Evolutionary conservation across 1,284 basidiomycete species (phyloP).

Genomic region (Leccinum fuscescens): DNA sequence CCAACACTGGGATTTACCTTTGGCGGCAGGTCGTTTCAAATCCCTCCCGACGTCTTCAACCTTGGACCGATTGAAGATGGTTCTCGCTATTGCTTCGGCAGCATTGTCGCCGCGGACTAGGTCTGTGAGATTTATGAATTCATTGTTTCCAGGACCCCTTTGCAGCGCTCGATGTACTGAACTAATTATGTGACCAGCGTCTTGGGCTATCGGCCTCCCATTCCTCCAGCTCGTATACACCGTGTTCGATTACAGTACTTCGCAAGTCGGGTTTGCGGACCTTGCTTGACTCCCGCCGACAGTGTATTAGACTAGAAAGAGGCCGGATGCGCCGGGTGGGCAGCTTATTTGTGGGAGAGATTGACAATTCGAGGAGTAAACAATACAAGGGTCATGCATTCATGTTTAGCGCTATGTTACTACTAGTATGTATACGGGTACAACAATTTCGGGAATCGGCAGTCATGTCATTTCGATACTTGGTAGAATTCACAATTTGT

Average conservation of each 20-base stretch:
- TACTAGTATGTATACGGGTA: no score
- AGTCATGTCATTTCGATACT: no score
- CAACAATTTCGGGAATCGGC: no score
- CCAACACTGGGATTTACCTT: not conserved
- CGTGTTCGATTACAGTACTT: not conserved
- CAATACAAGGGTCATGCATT: no score
- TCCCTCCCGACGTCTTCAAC: not conserved
- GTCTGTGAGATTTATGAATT: not conserved
- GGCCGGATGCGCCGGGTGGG: not conserved
- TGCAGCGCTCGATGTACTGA: not conserved
- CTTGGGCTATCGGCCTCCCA: not conserved
- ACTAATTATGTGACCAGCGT: not conserved
- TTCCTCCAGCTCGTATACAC: not conserved
- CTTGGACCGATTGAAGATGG: not conserved
- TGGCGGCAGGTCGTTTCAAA: not conserved
- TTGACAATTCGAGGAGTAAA: no score
- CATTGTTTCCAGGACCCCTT: not conserved
- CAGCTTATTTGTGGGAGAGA: not conserved
- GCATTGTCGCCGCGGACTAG: not conserved
- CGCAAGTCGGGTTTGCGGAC: not conserved
- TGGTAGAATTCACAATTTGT: no score
- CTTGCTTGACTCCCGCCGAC: not conserved
- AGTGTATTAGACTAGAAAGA: not conserved
- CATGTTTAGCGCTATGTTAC: no score
- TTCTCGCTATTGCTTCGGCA: not conserved